Percentiles rank a stretch among this genome's conserved stretches.
Evolutionary conservation across 2,329 filamentous ascomycete genomes (phyloP).

Genomic region (Endocalyx cinctus): DNA sequence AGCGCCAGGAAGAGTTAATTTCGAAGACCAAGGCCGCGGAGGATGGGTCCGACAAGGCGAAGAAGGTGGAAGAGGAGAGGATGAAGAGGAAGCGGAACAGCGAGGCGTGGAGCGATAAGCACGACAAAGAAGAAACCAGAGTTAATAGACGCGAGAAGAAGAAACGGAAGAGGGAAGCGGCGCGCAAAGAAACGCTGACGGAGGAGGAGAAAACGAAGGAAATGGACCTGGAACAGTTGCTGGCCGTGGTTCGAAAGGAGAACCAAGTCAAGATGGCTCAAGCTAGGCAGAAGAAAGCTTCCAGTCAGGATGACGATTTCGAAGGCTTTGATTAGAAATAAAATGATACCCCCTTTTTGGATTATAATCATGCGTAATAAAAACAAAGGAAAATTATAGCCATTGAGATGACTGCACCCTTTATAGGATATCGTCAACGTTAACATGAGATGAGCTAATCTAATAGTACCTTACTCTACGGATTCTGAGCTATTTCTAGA

Average conservation of each 20-base stretch:
- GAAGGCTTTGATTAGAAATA: slow-evolving; percentile 53
- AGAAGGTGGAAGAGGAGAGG: slow-evolving; percentile 39
- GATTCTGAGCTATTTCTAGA: too few species aligned
- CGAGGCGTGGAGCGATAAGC: slow-evolving; percentile 69
- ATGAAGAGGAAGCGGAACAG: slow-evolving; percentile 56
- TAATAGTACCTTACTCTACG: too few species aligned
- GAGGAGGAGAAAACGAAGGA: slow-evolving; percentile 62
- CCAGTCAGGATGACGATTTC: slow-evolving; percentile 46
- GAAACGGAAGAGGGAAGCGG: slow-evolving; percentile 58
- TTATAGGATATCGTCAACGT: too few species aligned
- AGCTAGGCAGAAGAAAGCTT: slow-evolving; percentile 17
- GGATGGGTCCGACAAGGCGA: slow-evolving; percentile 25
- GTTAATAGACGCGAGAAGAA: slow-evolving; percentile 60
- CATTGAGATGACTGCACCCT: too few species aligned
- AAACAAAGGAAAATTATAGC: too few species aligned
- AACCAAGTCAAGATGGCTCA: slow-evolving; percentile 42
- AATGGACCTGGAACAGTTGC: slow-evolving; percentile 58
- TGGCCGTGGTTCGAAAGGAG: slow-evolving; percentile 57
- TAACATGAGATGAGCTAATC: too few species aligned
- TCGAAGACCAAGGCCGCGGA: too few species aligned
- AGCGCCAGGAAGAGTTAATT: slow-evolving; percentile 54
- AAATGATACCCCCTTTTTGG: too few species aligned
- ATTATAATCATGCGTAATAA: too few species aligned
- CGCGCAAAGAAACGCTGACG: slow-evolving; percentile 61
- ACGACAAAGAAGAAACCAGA: slow-evolving; percentile 60